A percentile compares a stretch with the other conserved stretches of the same genome.
These are phyloP conservation scores for Trichoderma pleuroti DNA, from an alignment of 2,329 filamentous ascomycete species.

Conservation along the genomic window DNA sequence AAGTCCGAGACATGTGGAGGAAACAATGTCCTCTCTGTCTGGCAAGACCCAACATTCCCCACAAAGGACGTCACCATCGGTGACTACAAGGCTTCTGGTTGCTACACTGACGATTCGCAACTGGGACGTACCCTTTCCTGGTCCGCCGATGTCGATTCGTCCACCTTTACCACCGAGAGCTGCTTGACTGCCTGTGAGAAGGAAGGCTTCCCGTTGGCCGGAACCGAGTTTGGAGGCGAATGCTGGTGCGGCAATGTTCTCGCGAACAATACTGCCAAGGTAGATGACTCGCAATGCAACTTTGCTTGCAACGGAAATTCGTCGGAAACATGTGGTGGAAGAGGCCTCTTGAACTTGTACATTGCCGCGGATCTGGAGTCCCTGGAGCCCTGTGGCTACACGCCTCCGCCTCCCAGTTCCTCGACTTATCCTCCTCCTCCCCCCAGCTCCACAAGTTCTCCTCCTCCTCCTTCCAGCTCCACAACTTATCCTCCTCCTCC, in stretches of 20 bases:
- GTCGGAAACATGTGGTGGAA: conserved; percentile 42
- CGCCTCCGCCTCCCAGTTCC: conserved; percentile 26
- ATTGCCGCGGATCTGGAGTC: conserved; percentile 48
- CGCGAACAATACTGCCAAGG: conserved; percentile 43
- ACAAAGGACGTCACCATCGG: conserved; percentile 45
- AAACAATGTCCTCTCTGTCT: conserved; percentile 45
- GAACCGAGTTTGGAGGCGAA: conserved; percentile 43
- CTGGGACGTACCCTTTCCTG: conserved; percentile 46
- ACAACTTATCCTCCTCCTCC: not conserved
- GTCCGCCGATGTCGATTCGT: conserved; percentile 36
- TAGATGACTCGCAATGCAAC: conserved; percentile 42
- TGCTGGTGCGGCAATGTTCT: conserved; percentile 53
- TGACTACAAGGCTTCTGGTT: conserved; percentile 59
- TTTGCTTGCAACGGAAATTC: conserved; percentile 50
- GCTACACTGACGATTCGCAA: conserved; percentile 48
- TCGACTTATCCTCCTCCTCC: conserved; percentile 14
- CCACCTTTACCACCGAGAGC: conserved; percentile 39
- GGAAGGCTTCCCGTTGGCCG: conserved; percentile 47
- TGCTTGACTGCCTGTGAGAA: conserved; percentile 43
- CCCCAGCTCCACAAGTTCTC: not conserved
- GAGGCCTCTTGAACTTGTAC: conserved; percentile 42
- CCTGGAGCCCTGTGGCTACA: conserved; percentile 46
- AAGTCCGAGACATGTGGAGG: conserved; percentile 46
- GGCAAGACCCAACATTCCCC: conserved; percentile 47
- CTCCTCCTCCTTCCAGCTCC: not conserved